Evolutionary conservation across 2,329 filamentous ascomycete species (phyloP), one percentile per base, ranked within the genome.

Genomic region (Thielaviopsis euricoi): DNA sequence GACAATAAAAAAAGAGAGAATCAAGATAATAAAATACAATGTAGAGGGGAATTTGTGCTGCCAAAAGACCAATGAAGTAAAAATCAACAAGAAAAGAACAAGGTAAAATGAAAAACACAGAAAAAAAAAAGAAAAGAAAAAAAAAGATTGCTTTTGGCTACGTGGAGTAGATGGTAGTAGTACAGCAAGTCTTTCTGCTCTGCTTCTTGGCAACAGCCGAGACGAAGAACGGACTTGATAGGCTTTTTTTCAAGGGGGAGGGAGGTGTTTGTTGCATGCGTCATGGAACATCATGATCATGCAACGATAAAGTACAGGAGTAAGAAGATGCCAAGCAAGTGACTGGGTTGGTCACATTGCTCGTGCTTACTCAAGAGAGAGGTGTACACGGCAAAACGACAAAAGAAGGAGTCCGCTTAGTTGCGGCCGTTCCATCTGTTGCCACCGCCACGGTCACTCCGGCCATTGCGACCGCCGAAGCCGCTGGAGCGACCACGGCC

Each of bases 401-500:
- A 33, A 3, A 43, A n/a, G 21, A 46, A 21, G 26, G 19, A 43
- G 50, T 12, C 26, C 6, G 29, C 43, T 43, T 59, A 56, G 53
- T 59, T 52, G 25, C 58, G 53, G 1, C 59, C 54, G n/a, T 48
- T 15, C n/a, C 56, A 53, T 19, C 19, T 53, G 50, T 10, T 22
- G 10, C 40, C 19, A 51, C 40, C 40, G 52, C 58, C 48, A 9
- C 58, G 33, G 48, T 56, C 50, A n/a, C 58, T 51, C 13, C 60
- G 55, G 22, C 52, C 54, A 10, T 54, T 37, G 49, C 51, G 46
- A 26, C 59, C 56, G n/a, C 56, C 46, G 13, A 52, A 54, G 12
- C 57, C 57, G 21, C 55, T 46, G 21, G 33, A 52, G 51, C 57
- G 26, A 53, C 55, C 53, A 23, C 53, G 57, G 52, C 57, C 56